phyloP scores from a whole-genome alignment of 176 grass and related monocot genomes.

The Zea luxurians region DNA sequence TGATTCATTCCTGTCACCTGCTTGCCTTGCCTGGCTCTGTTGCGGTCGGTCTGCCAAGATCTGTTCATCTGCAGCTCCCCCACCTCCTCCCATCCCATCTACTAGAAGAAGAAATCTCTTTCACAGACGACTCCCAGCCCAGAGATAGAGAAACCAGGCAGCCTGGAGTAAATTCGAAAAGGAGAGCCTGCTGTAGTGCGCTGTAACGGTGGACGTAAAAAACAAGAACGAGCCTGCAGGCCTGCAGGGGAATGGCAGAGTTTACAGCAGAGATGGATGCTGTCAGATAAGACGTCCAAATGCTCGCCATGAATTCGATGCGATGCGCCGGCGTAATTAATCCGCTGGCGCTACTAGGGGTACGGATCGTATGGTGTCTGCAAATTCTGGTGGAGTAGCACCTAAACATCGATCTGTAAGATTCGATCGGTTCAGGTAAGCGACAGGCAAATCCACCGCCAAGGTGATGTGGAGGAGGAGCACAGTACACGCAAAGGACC shows the following conservation, averaged over 20 bases:
- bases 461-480: no score
- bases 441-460: neutral
- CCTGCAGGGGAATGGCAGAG: neutral
- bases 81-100: neutral
- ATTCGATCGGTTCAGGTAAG: constrained; percentile 1
- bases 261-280: neutral
- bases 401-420: neutral
- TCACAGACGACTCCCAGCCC: neutral
- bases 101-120: neutral
- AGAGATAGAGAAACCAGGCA: neutral
- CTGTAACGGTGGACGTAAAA: neutral
- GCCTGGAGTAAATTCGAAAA: constrained; percentile 26
- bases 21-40: neutral
- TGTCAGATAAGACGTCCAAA: neutral
- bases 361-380: constrained; percentile 14
- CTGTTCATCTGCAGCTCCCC: neutral
- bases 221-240: neutral
- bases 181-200: neutral
- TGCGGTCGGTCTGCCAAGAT: neutral
- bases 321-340: neutral
- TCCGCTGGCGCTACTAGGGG: neutral
- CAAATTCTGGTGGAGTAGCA: neutral
- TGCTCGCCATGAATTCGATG: neutral
- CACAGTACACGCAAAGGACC: constrained; percentile 2
- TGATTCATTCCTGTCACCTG: constrained; percentile 22